Percentiles rank a stretch among this genome's conserved stretches.
phyloP scores from a whole-genome alignment of 805 yeast genomes.

The Suhomyces sp. region DNA sequence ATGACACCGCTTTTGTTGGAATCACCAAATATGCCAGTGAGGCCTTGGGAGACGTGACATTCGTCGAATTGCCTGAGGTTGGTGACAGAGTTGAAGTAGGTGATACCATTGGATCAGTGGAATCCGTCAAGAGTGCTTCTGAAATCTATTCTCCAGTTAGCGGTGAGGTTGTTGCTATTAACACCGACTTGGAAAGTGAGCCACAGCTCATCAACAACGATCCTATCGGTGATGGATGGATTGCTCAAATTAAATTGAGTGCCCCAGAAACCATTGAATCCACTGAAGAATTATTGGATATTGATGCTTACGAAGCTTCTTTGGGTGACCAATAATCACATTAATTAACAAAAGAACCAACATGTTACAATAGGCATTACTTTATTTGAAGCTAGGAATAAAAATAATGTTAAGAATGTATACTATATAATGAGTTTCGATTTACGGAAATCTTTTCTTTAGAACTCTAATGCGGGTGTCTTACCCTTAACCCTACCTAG shows the following conservation, averaged over 20 bases:
- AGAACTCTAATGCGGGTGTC: slow-evolving; percentile 38
- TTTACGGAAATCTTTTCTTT: too few relatives aligned
- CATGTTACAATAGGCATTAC: neutral
- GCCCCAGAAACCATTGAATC: slow-evolving; percentile 37
- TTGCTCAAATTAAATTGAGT: slow-evolving; percentile 67
- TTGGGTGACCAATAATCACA: slow-evolving; percentile 45
- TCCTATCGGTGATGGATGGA: slow-evolving; percentile 95
- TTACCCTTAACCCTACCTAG: slow-evolving; percentile 53
- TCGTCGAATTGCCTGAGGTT: slow-evolving; percentile 81
- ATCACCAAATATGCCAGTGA: slow-evolving; percentile 94
- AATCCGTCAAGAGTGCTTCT: slow-evolving; percentile 89
- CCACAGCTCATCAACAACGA: slow-evolving; percentile 84
- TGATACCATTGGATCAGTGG: slow-evolving; percentile 89
- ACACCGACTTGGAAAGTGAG: slow-evolving; percentile 59
- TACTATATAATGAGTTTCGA: too few relatives aligned
- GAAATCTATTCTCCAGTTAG: slow-evolving; percentile 88
- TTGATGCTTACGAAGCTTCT: slow-evolving; percentile 55
- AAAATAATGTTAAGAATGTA: too few relatives aligned
- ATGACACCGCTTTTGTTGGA: slow-evolving; percentile 82
- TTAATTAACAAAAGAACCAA: too few relatives aligned
- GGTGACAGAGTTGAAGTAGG: slow-evolving; percentile 63
- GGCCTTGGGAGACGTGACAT: slow-evolving; percentile 96
- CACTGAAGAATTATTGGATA: slow-evolving; percentile 48
- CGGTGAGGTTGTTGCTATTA: slow-evolving; percentile 74
- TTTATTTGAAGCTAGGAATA: neutral